A percentile compares a stretch with the other conserved stretches of the same genome.
Conservation (phyloP, 2,329 filamentous ascomycete genomes). For the Cordyceps javanica region DNA sequence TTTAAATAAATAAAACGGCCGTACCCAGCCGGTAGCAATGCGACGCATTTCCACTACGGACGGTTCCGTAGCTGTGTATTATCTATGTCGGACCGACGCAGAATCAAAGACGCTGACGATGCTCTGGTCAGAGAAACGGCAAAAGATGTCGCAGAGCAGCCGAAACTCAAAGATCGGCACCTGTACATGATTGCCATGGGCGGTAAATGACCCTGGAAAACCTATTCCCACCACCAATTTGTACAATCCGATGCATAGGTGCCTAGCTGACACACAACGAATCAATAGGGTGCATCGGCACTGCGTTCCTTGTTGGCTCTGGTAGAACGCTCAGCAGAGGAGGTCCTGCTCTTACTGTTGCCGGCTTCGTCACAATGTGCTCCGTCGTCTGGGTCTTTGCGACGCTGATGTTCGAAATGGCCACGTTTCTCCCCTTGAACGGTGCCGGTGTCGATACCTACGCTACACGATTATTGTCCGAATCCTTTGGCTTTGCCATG, state of each 20-base stretch:
- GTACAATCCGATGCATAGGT: neutral
- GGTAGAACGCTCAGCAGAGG: constrained; percentile 4
- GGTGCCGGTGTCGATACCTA: neutral
- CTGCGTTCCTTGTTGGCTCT: constrained; percentile 2
- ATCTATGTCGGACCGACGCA: neutral
- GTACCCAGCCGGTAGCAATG: too few relatives aligned
- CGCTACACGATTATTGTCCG: neutral
- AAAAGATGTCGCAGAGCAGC: neutral
- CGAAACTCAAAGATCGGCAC: constrained; percentile 2
- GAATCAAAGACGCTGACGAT: neutral
- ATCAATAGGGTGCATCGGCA: constrained; percentile 2
- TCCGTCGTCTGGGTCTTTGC: neutral
- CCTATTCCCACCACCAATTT: neutral
- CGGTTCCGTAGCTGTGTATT: too few relatives aligned
- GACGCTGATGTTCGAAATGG: constrained; percentile 2
- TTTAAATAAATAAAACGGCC: too few relatives aligned
- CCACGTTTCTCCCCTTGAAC: neutral
- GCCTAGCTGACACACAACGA: neutral
- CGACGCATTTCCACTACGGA: too few relatives aligned
- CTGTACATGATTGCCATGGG: constrained; percentile 12
- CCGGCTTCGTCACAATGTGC: neutral
- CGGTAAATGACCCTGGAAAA: neutral
- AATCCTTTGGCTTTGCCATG: neutral
- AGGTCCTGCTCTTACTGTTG: neutral
- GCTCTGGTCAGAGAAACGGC: too few relatives aligned